Evolutionary conservation across 2,329 filamentous ascomycete genomes (phyloP).

Genomic region (Akanthomyces muscarius): DNA sequence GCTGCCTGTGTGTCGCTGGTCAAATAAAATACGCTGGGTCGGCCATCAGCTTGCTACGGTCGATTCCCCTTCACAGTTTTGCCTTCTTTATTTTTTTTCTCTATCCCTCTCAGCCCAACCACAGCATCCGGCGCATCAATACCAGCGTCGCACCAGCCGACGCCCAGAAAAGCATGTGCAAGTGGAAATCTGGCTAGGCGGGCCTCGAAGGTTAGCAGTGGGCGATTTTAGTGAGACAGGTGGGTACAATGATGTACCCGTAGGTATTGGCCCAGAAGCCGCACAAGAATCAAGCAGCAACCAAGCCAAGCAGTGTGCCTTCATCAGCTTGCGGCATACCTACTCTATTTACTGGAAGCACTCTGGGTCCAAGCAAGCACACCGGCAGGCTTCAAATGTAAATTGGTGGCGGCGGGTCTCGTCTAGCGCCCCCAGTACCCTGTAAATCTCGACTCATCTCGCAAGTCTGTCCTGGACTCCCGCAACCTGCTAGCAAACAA

Average conservation of each 20-base stretch:
- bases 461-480: neutral
- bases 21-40: too few relatives aligned
- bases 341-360: too few relatives aligned
- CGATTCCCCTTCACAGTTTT: neutral
- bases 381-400: neutral
- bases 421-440: neutral
- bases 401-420: slow-evolving; percentile 8
- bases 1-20: too few relatives aligned
- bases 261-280: neutral
- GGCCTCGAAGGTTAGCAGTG: neutral
- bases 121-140: neutral
- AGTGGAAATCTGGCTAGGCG: neutral
- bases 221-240: slow-evolving; percentile 2
- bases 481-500: too few relatives aligned
- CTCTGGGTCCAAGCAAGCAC: neutral
- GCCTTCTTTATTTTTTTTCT: neutral
- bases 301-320: too few relatives aligned
- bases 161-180: slow-evolving; percentile 12
- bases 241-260: neutral
- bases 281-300: neutral
- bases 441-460: slow-evolving; percentile 5
- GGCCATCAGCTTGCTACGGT: neutral
- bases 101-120: neutral
- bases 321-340: too few relatives aligned
- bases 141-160: neutral